Base-by-base conservation (phyloP, 1,284 basidiomycete genomes). In the Sanghuangporus sanghuang region DNA sequence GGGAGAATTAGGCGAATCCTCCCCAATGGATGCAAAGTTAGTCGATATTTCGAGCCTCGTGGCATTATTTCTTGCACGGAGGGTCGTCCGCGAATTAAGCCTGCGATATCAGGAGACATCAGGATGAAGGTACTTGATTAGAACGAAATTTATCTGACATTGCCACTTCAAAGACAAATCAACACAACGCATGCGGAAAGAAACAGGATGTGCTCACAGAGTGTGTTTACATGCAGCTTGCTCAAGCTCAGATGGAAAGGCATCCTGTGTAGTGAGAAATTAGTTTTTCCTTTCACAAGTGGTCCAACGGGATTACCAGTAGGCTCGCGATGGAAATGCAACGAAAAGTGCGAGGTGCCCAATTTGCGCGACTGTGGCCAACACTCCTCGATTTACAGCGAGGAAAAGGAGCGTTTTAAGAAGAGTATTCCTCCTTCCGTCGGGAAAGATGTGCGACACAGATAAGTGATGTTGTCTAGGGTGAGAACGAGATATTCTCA, bases 161-260 rank as follows among this genome's bases (percentile, higher is more conserved):
- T 23, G 55, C 61, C 54, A 62, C 61, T 62, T 18, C 32, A 57
- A 18, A n/a, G 2, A 50, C 2, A 18, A 36, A 18, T 62, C 35
- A 61, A 48, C 36, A 11, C 49, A 39, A 18, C 44, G 0, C 11
- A 36, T 14, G 53, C 11, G 32, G n/a, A 18, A n/a, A 32, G 21
- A 12, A 2, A 38, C 9, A 57, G 16, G 23, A 9, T 9, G 18
- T 40, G 59, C 62, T 58, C 48, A 63, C 62, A 18, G 39, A 63
- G 35, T n/a, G 62, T 59, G 23, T 57, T 63, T 8, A 63, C 62
- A 46, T 63, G 57, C 18, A 63, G 32, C 40, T 63, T 63, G 39
- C 62, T 53, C 23, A 59, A 39, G 56, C 62, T 42, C 16, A 63
- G 50, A 39, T 63, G 62, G 39, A 59, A 59, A 35, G 62, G 62